Evolutionary conservation across 202 grass and related monocot species (phyloP).

Genomic region (Bolboschoenoplectus hybrid): DNA sequence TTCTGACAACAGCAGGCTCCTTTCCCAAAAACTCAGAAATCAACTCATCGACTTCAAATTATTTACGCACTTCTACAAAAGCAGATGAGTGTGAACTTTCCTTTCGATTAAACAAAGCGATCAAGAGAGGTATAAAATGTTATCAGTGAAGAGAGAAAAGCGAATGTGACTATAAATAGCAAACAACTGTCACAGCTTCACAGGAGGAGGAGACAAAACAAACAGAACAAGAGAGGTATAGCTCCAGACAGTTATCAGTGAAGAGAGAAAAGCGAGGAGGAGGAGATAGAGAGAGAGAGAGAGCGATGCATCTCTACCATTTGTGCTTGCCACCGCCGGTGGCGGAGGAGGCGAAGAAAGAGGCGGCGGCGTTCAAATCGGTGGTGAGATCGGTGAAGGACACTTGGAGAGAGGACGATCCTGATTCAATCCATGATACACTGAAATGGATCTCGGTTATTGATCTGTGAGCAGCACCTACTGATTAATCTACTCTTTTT

Average conservation of each 20-base stretch:
- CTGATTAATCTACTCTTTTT: neutral
- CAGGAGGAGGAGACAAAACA: neutral
- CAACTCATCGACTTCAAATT: neutral
- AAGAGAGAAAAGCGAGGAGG: neutral
- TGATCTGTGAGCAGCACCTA: conserved; percentile 35
- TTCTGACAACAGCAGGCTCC: conserved; percentile 13
- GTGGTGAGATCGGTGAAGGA: conserved; percentile 37
- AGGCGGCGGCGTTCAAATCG: conserved; percentile 38
- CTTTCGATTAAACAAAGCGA: neutral
- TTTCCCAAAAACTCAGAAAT: conserved; percentile 13
- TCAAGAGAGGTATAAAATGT: too few species aligned
- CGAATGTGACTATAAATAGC: conserved; percentile 25
- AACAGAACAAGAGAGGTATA: conserved; percentile 30
- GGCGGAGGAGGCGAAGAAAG: conserved; percentile 35
- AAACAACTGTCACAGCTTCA: neutral
- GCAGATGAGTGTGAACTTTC: neutral
- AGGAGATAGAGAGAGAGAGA: neutral
- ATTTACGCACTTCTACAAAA: conserved; percentile 29
- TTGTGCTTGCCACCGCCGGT: conserved; percentile 38
- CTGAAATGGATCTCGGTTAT: conserved; percentile 45
- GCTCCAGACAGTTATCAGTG: neutral
- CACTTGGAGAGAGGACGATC: conserved; percentile 37
- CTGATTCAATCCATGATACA: conserved; percentile 32
- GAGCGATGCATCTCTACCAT: conserved; percentile 42
- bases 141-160: too few species aligned